Percentiles rank a stretch among this genome's conserved stretches.
phyloP scores from a whole-genome alignment of 495 filamentous ascomycete species.

The Paragyromitra xinjiangensis region DNA sequence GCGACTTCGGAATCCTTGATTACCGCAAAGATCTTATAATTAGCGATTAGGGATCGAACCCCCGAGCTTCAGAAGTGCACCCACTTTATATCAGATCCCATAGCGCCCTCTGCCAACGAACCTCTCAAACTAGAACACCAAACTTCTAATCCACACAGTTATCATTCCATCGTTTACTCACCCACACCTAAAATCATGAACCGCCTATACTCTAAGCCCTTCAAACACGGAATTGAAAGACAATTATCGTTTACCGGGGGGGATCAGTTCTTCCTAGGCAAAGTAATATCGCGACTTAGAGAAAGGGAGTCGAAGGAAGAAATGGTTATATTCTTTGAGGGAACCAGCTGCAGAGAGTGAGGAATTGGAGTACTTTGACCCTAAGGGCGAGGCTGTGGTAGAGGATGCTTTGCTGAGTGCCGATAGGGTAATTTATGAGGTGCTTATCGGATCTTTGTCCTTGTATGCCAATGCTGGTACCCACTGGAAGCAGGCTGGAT shows the following conservation, averaged over 20 bases:
- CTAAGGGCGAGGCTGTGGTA: not conserved
- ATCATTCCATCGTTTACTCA: not conserved
- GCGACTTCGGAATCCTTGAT: slow-evolving; percentile 8
- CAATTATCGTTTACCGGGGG: not conserved
- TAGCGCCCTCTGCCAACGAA: slow-evolving; percentile 10
- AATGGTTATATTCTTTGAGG: not conserved
- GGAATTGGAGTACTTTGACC: not conserved
- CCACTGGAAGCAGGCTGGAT: not conserved
- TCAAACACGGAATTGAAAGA: not conserved
- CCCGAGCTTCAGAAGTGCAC: not conserved
- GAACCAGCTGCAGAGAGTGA: not conserved
- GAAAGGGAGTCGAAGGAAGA: not conserved
- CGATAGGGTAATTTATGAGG: slow-evolving; percentile 1
- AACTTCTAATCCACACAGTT: not conserved
- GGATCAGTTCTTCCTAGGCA: slow-evolving; percentile 1
- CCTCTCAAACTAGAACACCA: not conserved
- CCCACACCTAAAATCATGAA: slow-evolving; percentile 7
- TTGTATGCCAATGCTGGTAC: not conserved
- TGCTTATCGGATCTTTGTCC: not conserved
- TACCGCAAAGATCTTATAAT: not conserved
- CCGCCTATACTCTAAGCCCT: not conserved
- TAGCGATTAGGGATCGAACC: not conserved
- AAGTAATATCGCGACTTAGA: not conserved
- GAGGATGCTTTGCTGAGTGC: not conserved
- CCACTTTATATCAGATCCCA: not conserved